Evolutionary conservation across 495 filamentous ascomycete genomes (phyloP).

Genomic region (Daldinia caldariorum): DNA sequence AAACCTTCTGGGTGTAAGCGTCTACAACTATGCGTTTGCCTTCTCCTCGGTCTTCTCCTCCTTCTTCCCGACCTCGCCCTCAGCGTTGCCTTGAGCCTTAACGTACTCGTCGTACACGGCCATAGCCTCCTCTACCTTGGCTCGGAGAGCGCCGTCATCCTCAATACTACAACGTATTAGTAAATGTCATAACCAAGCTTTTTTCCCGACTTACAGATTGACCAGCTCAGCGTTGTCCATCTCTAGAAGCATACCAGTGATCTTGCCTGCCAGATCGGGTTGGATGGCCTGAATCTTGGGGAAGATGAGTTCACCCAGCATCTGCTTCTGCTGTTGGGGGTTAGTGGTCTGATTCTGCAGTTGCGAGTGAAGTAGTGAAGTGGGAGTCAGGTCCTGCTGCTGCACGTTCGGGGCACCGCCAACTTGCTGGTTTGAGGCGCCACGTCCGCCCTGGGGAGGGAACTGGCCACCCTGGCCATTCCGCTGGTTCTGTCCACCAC

Average conservation of each 20-base stretch:
- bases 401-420: slow-evolving; percentile 48
- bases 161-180: slow-evolving; percentile 71
- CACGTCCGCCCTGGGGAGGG: slow-evolving; percentile 66
- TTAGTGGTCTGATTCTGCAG: slow-evolving; percentile 61
- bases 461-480: slow-evolving; percentile 50
- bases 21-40: slow-evolving; percentile 50
- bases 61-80: slow-evolving; percentile 57
- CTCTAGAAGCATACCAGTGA: slow-evolving; percentile 99
- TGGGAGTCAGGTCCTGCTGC: slow-evolving; percentile 51
- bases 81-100: slow-evolving; percentile 72
- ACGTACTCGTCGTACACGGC: slow-evolving; percentile 98
- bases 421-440: slow-evolving; percentile 49
- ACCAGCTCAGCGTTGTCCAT: slow-evolving; percentile 97
- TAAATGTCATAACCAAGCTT: neutral
- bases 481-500: slow-evolving; percentile 52
- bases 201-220: slow-evolving; percentile 79
- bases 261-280: slow-evolving; percentile 96
- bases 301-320: slow-evolving; percentile 96
- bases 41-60: slow-evolving; percentile 69
- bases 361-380: slow-evolving; percentile 59
- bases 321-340: slow-evolving; percentile 89
- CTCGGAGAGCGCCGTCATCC: slow-evolving; percentile 86
- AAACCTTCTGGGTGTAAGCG: slow-evolving; percentile 14
- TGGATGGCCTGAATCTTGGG: slow-evolving; percentile 95
- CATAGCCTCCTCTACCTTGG: slow-evolving; percentile 97